Conservation (phyloP, 2,329 filamentous ascomycete genomes). For the Diaporthe sp. region DNA sequence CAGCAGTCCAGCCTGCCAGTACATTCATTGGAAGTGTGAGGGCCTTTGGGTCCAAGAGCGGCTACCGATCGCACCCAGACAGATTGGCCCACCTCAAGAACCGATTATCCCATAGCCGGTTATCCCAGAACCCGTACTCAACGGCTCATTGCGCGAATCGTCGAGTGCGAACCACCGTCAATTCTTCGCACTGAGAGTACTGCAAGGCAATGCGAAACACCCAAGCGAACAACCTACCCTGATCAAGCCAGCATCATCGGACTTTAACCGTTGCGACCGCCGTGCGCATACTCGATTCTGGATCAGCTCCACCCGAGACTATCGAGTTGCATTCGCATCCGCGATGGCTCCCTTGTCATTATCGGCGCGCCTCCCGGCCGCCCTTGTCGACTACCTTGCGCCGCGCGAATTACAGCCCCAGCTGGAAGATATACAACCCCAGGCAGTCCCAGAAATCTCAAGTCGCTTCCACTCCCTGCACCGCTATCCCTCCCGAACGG, state of each 20-base stretch:
- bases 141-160: background rate
- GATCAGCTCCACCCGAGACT: background rate
- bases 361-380: slow-evolving; percentile 23
- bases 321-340: slow-evolving; percentile 6
- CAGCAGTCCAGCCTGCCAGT: background rate
- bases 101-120: background rate
- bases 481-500: slow-evolving; percentile 10
- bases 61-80: background rate
- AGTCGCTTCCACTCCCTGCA: slow-evolving; percentile 18
- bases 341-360: slow-evolving; percentile 30
- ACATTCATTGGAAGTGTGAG: background rate
- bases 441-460: slow-evolving; percentile 3
- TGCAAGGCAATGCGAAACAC: slow-evolving; percentile 28
- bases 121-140: background rate
- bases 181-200: slow-evolving; percentile 6
- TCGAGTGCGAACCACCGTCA: slow-evolving; percentile 3
- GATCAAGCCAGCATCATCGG: background rate
- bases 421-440: slow-evolving; percentile 12
- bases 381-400: slow-evolving; percentile 7
- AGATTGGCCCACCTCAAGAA: background rate
- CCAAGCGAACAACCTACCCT: slow-evolving; percentile 3
- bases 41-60: background rate
- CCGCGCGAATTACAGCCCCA: slow-evolving; percentile 25
- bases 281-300: slow-evolving; percentile 2
- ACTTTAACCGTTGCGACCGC: background rate